Percentiles rank a stretch among this genome's conserved stretches.
Conservation (phyloP, 257 asterid genomes). For the Ilex asprella region DNA sequence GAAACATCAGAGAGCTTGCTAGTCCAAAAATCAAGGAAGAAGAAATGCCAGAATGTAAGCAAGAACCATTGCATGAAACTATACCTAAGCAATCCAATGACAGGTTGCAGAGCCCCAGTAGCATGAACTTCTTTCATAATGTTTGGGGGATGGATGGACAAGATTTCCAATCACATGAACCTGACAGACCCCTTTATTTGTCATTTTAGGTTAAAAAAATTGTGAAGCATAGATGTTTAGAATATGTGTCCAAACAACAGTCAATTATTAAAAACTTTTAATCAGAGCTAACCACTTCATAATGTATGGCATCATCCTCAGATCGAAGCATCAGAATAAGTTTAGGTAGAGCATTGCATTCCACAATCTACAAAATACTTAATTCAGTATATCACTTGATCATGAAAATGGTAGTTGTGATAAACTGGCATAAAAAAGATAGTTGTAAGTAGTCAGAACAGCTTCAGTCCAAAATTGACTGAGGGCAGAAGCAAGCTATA, state of each 20-base stretch:
- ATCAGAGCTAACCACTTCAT: constrained; percentile 77
- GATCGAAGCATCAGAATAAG: constrained; percentile 94
- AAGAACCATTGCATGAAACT: constrained; percentile 2
- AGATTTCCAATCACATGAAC: constrained; percentile 97
- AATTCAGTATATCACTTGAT: constrained; percentile 13
- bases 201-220: no score
- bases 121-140: constrained; percentile 93
- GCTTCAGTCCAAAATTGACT: no score
- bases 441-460: no score
- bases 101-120: constrained; percentile 99
- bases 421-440: no score
- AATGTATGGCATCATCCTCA: constrained; percentile 92
- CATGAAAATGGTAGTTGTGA: neutral
- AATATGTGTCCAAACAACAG: neutral
- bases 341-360: constrained; percentile 94
- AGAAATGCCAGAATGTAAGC: no score
- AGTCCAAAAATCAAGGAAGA: no score
- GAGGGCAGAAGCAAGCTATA: no score
- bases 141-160: constrained; percentile 95
- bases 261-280: constrained; percentile 6
- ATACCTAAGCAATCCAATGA: constrained; percentile 90
- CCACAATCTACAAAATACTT: constrained; percentile 68
- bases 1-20: no score
- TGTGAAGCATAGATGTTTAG: no score
- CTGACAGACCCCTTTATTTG: no score